Evolutionary conservation across 768 basidiomycete species (phyloP).

Genomic region (Cystobasidium tubakii): DNA sequence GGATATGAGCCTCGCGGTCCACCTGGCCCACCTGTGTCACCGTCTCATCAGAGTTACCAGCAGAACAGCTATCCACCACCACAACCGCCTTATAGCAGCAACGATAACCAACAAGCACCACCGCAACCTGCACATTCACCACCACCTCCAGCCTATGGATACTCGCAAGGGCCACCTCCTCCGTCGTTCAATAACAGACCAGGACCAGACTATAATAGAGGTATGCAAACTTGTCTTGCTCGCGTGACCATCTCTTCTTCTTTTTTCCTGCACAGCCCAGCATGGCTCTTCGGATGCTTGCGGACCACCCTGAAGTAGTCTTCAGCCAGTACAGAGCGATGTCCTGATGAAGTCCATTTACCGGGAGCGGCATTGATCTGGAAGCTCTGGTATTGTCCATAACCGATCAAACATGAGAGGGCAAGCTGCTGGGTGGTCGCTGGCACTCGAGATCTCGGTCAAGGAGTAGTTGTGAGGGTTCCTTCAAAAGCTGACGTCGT

Average conservation of each 20-base stretch:
- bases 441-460: background rate
- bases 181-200: background rate
- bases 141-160: background rate
- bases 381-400: no score
- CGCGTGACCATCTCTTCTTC: background rate
- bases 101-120: background rate
- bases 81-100: background rate
- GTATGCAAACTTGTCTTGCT: background rate
- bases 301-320: background rate
- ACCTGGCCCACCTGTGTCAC: background rate
- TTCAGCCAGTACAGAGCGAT: background rate
- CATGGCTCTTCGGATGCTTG: background rate
- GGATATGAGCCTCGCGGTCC: background rate
- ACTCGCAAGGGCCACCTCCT: background rate
- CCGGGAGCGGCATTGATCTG: no score
- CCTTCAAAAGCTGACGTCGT: background rate
- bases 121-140: background rate
- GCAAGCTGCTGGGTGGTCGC: background rate
- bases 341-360: no score
- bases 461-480: no score
- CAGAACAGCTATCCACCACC: slow-evolving; percentile 18
- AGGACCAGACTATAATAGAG: background rate
- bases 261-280: background rate
- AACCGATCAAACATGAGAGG: no score
- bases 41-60: background rate